Evolutionary conservation across 1,139 yeast genomes (phyloP), one percentile per base, ranked within the genome.

Genomic region (Starmera stellimalicola): DNA sequence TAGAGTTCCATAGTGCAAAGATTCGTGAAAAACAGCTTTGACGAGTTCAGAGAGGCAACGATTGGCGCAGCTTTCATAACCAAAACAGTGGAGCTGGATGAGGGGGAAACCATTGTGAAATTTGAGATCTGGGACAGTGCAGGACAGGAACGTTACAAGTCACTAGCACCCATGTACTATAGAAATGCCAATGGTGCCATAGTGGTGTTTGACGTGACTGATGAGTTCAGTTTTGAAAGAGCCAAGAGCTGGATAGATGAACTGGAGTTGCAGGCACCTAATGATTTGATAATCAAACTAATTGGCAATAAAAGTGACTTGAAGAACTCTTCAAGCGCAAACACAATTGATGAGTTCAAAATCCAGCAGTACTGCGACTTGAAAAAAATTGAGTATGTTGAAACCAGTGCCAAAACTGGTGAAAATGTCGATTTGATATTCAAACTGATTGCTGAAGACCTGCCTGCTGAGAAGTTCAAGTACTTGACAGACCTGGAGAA

Each of bases 71-170:
- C 83, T 2, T 77, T 77, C 51, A 65, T 77, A 33, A 74, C 83
- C 4, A 79, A 76, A 51, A 66, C 76, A 23, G 62, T 76, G 28
- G 60, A 47, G 12, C 31, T 64, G 56, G 67, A 77, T 57, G 58
- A 74, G 11, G 60, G 62, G 29, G 70, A 76, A 3, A 67, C 73
- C 6, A 6, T 3, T n/a, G 71, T 79, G 42, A 80, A 80, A 48
- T 78, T 79, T 51, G 91, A 81, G 52, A 79, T 81, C 39, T 81
- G 93, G 93, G 95, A 85, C 54, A 85, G 95, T 12, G 95, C 95
- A 0, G 95, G 95, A 3, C 95, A 85, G 56, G 95, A 85, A 54
- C 63, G 95, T 34, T 85, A 85, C 65, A 88, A 87, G 40, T 75
- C 83, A 27, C 65, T 85, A 50, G 94, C 95, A 3, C 95, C 95